Conservation (phyloP, 2,329 filamentous ascomycete genomes). For the Diaporthe sp. region DNA sequence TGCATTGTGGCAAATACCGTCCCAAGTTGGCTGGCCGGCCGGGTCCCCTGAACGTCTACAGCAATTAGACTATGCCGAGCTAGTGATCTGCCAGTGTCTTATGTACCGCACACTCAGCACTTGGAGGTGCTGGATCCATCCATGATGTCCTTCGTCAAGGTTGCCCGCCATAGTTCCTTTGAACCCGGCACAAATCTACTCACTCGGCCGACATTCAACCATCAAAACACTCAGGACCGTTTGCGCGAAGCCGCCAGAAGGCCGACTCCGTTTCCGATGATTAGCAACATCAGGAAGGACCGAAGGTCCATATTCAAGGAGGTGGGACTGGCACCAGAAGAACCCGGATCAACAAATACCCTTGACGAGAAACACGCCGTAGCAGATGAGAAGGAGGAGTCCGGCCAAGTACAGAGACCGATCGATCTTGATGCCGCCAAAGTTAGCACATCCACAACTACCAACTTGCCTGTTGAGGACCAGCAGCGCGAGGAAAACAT, state of each 20-base stretch:
- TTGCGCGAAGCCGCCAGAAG: constrained; percentile 61
- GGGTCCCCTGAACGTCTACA: neutral
- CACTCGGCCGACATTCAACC: constrained; percentile 64
- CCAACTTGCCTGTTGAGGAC: constrained; percentile 27
- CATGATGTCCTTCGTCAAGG: constrained; percentile 35
- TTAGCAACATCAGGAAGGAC: constrained; percentile 62
- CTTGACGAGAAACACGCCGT: constrained; percentile 46
- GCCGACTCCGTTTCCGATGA: constrained; percentile 56
- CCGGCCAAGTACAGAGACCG: constrained; percentile 43
- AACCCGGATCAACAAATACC: constrained; percentile 44
- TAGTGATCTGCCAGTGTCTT: neutral
- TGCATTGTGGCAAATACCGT: constrained; percentile 38
- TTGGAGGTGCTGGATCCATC: neutral
- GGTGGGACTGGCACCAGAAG: constrained; percentile 59
- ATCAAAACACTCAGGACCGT: constrained; percentile 64
- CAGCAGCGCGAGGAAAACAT: constrained; percentile 28
- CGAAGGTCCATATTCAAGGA: constrained; percentile 68
- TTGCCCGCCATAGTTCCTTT: neutral
- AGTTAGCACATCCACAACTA: constrained; percentile 41
- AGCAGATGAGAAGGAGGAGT: constrained; percentile 48
- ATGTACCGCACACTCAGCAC: constrained; percentile 13
- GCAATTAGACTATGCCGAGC: neutral
- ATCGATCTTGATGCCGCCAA: constrained; percentile 40
- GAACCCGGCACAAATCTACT: neutral
- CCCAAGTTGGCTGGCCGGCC: constrained; percentile 12